Evolutionary conservation across 306 rosid genomes (phyloP).

Genomic region (Calophaca sinica): DNA sequence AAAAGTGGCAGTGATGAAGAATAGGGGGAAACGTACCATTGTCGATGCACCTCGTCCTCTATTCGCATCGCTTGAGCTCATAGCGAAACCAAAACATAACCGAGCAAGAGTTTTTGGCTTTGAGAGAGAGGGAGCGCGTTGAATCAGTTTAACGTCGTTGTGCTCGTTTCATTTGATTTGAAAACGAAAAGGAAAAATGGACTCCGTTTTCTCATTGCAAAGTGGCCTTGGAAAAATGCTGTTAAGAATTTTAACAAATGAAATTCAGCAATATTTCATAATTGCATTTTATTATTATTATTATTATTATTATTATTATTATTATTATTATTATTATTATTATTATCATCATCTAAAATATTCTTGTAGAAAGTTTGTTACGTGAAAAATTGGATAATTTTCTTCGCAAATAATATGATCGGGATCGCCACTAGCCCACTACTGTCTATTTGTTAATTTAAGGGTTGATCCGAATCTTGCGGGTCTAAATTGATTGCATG

Average conservation of each 20-base stretch:
- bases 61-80: slow-evolving; percentile 50
- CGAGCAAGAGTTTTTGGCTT: slow-evolving; percentile 29
- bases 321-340: too few relatives aligned
- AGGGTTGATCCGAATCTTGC: slow-evolving; percentile 46
- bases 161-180: slow-evolving; percentile 24
- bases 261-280: too few relatives aligned
- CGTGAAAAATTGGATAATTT: not conserved
- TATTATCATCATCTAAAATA: not conserved
- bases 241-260: not conserved
- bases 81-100: slow-evolving; percentile 48
- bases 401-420: not conserved
- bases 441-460: slow-evolving; percentile 23
- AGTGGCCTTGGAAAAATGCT: slow-evolving; percentile 1
- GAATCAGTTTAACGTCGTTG: slow-evolving; percentile 50
- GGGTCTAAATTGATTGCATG: too few relatives aligned
- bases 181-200: slow-evolving; percentile 1
- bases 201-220: not conserved
- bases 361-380: not conserved
- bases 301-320: too few relatives aligned
- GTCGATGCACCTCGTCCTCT: slow-evolving; percentile 46
- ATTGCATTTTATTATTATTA: too few relatives aligned
- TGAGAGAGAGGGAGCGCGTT: slow-evolving; percentile 28
- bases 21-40: slow-evolving; percentile 48
- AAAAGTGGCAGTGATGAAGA: slow-evolving; percentile 4
- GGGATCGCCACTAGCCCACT: too few relatives aligned